phyloP scores from a whole-genome alignment of 257 asterid genomes.

The Solanum arcanum region DNA sequence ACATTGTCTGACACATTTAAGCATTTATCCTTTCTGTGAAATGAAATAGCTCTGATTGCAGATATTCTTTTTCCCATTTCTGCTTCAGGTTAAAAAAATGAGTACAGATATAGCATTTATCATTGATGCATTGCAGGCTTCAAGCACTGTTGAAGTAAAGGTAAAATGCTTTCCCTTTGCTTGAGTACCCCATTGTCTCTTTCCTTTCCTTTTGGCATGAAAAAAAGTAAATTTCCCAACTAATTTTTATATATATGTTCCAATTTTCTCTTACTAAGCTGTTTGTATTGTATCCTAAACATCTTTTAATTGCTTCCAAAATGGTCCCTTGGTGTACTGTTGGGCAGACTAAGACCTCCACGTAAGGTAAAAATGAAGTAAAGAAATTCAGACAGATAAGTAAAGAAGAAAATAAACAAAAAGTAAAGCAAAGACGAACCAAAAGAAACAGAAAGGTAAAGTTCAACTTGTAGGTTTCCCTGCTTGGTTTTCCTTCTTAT shows the following conservation, averaged over 20 bases:
- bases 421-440: background rate
- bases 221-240: background rate
- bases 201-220: background rate
- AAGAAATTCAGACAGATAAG: background rate
- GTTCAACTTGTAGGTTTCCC: background rate
- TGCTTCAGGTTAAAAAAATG: slow-evolving; percentile 67
- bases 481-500: background rate
- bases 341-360: background rate
- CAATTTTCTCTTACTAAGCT: background rate
- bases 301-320: background rate
- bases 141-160: slow-evolving; percentile 80
- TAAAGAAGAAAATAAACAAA: background rate
- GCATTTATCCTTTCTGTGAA: background rate
- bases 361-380: background rate
- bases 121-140: slow-evolving; percentile 61
- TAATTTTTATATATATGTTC: background rate
- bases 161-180: slow-evolving; percentile 21
- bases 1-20: background rate
- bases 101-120: slow-evolving; percentile 60
- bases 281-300: background rate
- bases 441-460: background rate
- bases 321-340: background rate
- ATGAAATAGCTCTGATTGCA: background rate
- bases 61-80: background rate
- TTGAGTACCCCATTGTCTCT: background rate